A percentile compares a stretch with the other conserved stretches of the same genome.
Conservation (phyloP, 306 rosid genomes). For the Lathyrus aphaca region DNA sequence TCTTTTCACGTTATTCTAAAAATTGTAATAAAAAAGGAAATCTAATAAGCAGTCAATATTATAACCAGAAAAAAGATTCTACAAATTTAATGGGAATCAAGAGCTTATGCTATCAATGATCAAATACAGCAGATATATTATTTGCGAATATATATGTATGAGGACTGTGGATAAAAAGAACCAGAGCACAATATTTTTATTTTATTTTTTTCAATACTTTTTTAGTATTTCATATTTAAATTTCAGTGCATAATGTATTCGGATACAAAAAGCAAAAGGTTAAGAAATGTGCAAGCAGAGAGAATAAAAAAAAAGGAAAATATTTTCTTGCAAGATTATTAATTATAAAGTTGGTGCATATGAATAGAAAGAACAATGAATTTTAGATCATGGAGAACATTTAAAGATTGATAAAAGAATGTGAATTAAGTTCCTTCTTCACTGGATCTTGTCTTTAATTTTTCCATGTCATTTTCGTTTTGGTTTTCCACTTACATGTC, state of each 20-base stretch:
- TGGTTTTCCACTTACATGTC: conserved; percentile 39
- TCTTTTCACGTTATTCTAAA: conserved; percentile 42
- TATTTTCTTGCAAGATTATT: background rate
- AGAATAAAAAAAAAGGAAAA: background rate
- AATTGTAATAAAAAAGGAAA: conserved; percentile 38
- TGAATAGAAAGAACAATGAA: conserved; percentile 43
- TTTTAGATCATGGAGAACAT: conserved; percentile 43
- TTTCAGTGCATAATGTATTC: conserved; percentile 32
- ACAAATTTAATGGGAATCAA: conserved; percentile 43
- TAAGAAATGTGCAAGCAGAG: conserved; percentile 4
- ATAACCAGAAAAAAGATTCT: conserved; percentile 41
- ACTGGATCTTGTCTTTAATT: conserved; percentile 42
- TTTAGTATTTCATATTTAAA: conserved; percentile 8
- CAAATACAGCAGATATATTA: conserved; percentile 13
- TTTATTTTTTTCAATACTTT: background rate
- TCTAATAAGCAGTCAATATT: conserved; percentile 27
- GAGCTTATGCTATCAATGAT: conserved; percentile 35
- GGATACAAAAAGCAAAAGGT: conserved; percentile 6
- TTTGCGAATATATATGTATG: conserved; percentile 18
- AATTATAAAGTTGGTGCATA: conserved; percentile 15
- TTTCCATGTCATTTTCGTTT: conserved; percentile 46
- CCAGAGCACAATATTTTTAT: conserved; percentile 10
- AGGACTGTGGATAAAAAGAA: conserved; percentile 39
- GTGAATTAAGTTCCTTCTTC: conserved; percentile 52
- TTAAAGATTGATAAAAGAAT: conserved; percentile 41